A percentile compares a stretch with the other conserved stretches of the same genome.
phyloP scores from a whole-genome alignment of 208 protist species.

The Zelonia costaricensis region DNA sequence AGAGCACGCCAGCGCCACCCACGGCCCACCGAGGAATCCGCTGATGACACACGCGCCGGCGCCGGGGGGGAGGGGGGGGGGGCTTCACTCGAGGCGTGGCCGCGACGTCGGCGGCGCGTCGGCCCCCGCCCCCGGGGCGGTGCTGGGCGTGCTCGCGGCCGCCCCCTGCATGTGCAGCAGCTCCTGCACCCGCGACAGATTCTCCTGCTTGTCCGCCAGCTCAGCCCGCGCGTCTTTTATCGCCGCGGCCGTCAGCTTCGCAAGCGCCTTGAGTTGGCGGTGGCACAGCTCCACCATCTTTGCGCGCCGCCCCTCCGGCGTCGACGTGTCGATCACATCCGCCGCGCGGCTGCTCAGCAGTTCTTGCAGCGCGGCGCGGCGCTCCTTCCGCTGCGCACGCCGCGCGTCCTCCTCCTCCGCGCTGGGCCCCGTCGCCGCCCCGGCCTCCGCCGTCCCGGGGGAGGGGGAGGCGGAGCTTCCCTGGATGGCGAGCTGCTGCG shows the following conservation, averaged over 20 bases:
- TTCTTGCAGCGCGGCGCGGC: slow-evolving; percentile 43
- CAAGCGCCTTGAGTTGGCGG: slow-evolving; percentile 70
- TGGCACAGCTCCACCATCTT: slow-evolving; percentile 59
- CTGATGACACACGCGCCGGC: too few relatives aligned
- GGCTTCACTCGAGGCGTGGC: too few relatives aligned
- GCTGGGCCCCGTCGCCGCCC: not conserved
- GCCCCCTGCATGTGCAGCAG: slow-evolving; percentile 5
- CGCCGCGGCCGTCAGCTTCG: slow-evolving; percentile 43
- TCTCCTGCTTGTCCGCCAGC: slow-evolving; percentile 36
- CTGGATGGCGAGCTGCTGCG: slow-evolving; percentile 66
- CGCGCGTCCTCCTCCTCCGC: slow-evolving; percentile 19
- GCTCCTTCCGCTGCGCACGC: slow-evolving; percentile 28
- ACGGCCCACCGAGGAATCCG: too few relatives aligned
- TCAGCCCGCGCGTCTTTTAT: slow-evolving; percentile 31
- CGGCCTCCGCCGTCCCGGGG: not conserved
- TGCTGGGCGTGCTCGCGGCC: too few relatives aligned
- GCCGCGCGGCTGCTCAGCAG: slow-evolving; percentile 36
- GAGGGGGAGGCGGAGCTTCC: not conserved
- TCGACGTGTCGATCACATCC: slow-evolving; percentile 24
- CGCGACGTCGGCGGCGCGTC: too few relatives aligned
- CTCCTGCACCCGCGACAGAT: slow-evolving; percentile 23
- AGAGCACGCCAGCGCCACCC: too few relatives aligned
- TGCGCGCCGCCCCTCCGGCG: slow-evolving; percentile 19
- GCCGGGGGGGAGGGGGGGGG: too few relatives aligned
- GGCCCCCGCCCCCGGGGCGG: too few relatives aligned